Conservation (phyloP, 768 basidiomycete species). For the Pisolithus albus region DNA sequence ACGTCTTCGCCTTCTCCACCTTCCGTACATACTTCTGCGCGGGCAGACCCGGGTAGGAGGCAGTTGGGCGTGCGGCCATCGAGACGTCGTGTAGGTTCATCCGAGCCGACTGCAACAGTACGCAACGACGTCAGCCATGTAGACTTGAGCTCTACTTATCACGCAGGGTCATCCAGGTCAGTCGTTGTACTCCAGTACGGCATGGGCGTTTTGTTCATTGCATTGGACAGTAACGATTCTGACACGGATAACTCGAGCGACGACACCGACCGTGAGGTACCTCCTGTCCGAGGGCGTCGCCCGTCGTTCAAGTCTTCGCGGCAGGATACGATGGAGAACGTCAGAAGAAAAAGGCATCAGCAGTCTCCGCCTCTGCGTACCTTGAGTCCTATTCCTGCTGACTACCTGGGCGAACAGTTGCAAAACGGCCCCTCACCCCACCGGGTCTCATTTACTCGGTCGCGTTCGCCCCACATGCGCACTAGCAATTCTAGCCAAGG, state of each 20-base stretch:
- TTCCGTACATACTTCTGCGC: conserved; percentile 44
- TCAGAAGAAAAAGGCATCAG: conserved; percentile 24
- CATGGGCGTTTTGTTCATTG: conserved; percentile 14
- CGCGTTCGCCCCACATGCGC: conserved; percentile 55
- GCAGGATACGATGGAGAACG: conserved; percentile 18
- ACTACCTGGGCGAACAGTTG: conserved; percentile 28
- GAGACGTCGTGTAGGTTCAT: conserved; percentile 21
- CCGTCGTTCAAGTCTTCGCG: conserved; percentile 26
- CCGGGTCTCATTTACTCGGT: conserved; percentile 58
- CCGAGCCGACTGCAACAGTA: conserved; percentile 11
- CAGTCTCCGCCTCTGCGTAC: conserved; percentile 18
- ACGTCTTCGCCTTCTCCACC: conserved; percentile 73
- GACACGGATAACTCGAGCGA: conserved; percentile 46
- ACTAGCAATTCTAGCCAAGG: conserved; percentile 29
- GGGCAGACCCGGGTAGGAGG: conserved; percentile 41
- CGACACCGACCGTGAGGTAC: conserved; percentile 50
- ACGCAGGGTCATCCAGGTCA: conserved; percentile 77
- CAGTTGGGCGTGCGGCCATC: conserved; percentile 23
- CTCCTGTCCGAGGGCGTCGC: conserved; percentile 38
- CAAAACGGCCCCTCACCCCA: conserved; percentile 29
- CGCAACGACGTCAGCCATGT: conserved; percentile 29
- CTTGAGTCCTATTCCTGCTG: conserved; percentile 18
- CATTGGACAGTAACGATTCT: conserved; percentile 39
- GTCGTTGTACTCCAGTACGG: conserved; percentile 11
- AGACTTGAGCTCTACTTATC: conserved; percentile 84